These are phyloP conservation scores for Cyberlindnera galapagoensis DNA, from an alignment of 805 yeast genomes.

Conservation along the genomic window DNA sequence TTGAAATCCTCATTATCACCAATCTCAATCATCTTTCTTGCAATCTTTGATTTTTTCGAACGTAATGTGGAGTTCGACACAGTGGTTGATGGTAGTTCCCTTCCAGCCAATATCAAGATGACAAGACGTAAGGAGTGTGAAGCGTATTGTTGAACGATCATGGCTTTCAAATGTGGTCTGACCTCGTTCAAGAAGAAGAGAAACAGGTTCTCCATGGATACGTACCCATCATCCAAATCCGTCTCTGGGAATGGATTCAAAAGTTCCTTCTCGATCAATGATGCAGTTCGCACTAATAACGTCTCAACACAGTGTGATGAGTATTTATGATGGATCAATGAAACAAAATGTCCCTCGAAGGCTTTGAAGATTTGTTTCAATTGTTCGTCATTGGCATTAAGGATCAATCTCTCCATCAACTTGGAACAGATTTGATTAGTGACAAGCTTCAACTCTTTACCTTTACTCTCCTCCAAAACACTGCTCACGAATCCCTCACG, in stretches of 20 bases:
- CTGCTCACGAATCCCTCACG: conserved; percentile 64
- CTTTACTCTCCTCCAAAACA: conserved; percentile 78
- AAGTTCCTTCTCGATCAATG: conserved; percentile 68
- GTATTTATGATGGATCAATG: conserved; percentile 78
- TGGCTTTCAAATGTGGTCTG: conserved; percentile 46
- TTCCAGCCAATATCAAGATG: conserved; percentile 68
- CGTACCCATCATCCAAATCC: conserved; percentile 30
- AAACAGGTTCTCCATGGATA: conserved; percentile 62
- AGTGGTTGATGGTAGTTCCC: conserved; percentile 67
- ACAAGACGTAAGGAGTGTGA: conserved; percentile 80
- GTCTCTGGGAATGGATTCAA: conserved; percentile 36
- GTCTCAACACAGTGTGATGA: conserved; percentile 94
- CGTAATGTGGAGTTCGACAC: conserved; percentile 66
- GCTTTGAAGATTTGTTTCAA: conserved; percentile 57
- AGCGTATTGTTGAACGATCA: conserved; percentile 75
- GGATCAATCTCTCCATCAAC: conserved; percentile 78
- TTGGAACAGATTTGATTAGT: conserved; percentile 95
- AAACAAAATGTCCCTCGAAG: conserved; percentile 69
- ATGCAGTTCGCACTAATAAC: conserved; percentile 65
- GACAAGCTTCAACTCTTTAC: conserved; percentile 85
- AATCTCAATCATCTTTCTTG: conserved; percentile 89
- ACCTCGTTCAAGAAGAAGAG: conserved; percentile 61
- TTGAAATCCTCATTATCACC: conserved; percentile 70
- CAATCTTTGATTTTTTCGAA: conserved; percentile 78
- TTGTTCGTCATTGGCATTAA: conserved; percentile 58